Conservation (phyloP, 257 asterid genomes). For the Penstemon davidsonii region DNA sequence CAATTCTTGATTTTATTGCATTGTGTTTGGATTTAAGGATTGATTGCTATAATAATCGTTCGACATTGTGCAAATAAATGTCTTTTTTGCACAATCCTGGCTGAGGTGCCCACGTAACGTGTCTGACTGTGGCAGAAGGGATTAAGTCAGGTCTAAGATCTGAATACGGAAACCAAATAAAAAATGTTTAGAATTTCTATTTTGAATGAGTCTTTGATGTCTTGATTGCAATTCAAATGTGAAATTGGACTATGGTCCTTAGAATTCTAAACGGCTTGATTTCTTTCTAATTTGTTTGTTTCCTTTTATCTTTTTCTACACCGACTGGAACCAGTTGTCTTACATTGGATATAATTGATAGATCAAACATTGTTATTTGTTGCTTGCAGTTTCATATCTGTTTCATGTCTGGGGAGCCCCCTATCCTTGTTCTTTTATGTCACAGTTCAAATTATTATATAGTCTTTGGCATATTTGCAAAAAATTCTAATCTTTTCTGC, state of each 20-base stretch:
- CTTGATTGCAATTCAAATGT: conserved; percentile 24
- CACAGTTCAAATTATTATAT: conserved; percentile 1
- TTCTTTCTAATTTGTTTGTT: neutral
- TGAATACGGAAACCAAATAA: no score
- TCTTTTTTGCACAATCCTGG: no score
- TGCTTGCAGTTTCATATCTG: conserved; percentile 11
- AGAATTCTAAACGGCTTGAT: conserved; percentile 23
- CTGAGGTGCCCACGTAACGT: no score
- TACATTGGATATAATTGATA: conserved; percentile 5
- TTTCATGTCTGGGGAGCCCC: conserved; percentile 15
- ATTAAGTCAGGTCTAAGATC: no score
- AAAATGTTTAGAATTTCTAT: no score
- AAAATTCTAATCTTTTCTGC: neutral
- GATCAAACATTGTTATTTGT: conserved; percentile 20
- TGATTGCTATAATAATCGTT: neutral
- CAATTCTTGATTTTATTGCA: neutral
- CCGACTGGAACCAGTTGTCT: conserved; percentile 25
- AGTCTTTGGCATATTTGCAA: conserved; percentile 5
- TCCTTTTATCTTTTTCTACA: neutral
- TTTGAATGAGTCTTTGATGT: neutral
- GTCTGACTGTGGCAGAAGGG: no score
- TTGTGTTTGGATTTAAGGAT: neutral
- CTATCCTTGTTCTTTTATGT: conserved; percentile 6
- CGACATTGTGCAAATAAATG: no score
- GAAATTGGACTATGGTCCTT: conserved; percentile 6